These are phyloP conservation scores for Murraya koenigii DNA, from an alignment of 345 rosid species.

Conservation along the genomic window DNA sequence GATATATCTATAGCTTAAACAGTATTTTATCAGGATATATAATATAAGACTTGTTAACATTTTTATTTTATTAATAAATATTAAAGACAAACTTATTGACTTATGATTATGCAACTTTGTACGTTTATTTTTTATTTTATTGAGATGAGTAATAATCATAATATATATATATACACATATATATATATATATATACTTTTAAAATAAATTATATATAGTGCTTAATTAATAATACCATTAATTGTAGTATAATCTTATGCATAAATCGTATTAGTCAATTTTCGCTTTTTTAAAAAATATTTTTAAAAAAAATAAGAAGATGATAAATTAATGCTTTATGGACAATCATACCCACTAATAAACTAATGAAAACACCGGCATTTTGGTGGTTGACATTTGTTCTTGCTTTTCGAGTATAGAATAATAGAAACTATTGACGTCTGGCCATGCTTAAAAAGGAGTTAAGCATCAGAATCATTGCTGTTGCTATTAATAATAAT, in stretches of 20 bases:
- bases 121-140: neutral
- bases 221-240: neutral
- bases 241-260: neutral
- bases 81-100: neutral
- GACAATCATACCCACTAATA: slow-evolving; percentile 12
- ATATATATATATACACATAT: too few species aligned
- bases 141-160: neutral
- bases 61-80: neutral
- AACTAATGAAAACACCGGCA: neutral
- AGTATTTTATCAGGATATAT: neutral
- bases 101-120: neutral
- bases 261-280: neutral
- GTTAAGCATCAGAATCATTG: slow-evolving; percentile 7
- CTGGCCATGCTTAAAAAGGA: neutral
- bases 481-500: neutral
- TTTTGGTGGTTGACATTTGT: slow-evolving; percentile 9
- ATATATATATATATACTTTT: too few species aligned
- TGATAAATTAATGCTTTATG: slow-evolving; percentile 1
- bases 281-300: neutral
- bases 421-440: neutral
- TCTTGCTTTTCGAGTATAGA: neutral
- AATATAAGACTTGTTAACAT: neutral
- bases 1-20: neutral
- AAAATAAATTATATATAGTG: neutral
- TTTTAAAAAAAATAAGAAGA: neutral